Evolutionary conservation across 1,284 basidiomycete genomes (phyloP), one percentile per base, ranked within the genome.

Genomic region (Apiotrichum veenhuisii): DNA sequence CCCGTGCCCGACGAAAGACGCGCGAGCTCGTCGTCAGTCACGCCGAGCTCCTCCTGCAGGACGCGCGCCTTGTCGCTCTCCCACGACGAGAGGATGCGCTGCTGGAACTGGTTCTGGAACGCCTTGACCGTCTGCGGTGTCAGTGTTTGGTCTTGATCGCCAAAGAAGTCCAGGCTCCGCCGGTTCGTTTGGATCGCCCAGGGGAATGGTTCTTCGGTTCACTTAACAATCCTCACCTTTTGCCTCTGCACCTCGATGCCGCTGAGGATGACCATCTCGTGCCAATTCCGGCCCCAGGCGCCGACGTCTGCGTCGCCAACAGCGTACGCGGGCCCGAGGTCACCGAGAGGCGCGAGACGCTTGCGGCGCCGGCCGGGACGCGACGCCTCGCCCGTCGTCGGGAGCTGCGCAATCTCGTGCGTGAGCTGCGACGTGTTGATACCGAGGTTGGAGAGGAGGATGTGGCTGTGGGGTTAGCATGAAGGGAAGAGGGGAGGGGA

Each of bases 221-320:
- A n/a, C n/a, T n/a, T 11, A 18, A 23, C 14, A 17, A 15, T 17
- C 38, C 65, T 61, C 25, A 71, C 72, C 58, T 65, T 65, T 61
- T 74, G 71, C 22, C 73, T 55, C 63, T 75, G 73, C 27, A 67
- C 57, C 54, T 75, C 73, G 42, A 75, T 75, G 12, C 73, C 73
- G 46, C 66, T 67, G 10, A 75, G 64, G 25, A 75, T 75, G 25
- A 73, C 67, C 70, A 71, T 75, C 64, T 75, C 73, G 58, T 75
- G 73, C 71, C 70, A 74, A 55, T 75, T 75, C 49, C 73, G 64
- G 0, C 71, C 71, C 73, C 73, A 75, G 1, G 70, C 64, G 12
- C 63, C 65, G 12, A 75, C 67, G 55, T 75, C 73, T 12, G 59
- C 65, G 41, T 73, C 71, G 14, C 63, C 63, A 9, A 65, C 55